A percentile compares a stretch with the other conserved stretches of the same genome.
phyloP scores from a whole-genome alignment of 805 yeast genomes.

The Ogataea philodendri region DNA sequence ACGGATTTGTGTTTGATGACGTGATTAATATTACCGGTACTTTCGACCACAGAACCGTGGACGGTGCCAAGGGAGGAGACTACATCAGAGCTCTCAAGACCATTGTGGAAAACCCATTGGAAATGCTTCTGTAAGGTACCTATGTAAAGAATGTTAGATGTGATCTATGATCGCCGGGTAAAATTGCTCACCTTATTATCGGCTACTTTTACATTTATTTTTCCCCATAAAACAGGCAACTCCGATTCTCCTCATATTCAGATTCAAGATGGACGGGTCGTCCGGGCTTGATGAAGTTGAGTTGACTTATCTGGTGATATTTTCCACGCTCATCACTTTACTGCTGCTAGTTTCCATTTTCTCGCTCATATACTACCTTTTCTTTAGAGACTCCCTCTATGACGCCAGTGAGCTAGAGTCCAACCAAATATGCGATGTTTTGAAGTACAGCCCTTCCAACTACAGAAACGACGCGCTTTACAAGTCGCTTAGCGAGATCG shows the following conservation, averaged over 20 bases:
- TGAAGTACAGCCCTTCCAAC: constrained; percentile 18
- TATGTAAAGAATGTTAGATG: constrained; percentile 10
- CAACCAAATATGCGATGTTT: constrained; percentile 28
- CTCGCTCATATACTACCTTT: constrained; percentile 27
- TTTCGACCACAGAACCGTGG: constrained; percentile 94
- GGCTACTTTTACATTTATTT: neutral
- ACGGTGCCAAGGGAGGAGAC: constrained; percentile 98
- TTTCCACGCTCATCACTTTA: constrained; percentile 29
- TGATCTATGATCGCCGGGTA: constrained; percentile 11
- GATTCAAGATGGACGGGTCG: constrained; percentile 3
- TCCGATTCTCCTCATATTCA: neutral
- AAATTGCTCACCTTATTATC: neutral
- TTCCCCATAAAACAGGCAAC: constrained; percentile 7
- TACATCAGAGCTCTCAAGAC: constrained; percentile 90
- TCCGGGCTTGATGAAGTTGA: constrained; percentile 22
- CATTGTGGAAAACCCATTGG: constrained; percentile 93
- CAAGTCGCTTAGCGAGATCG: constrained; percentile 22
- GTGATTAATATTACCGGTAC: constrained; percentile 92
- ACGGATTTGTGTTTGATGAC: constrained; percentile 90
- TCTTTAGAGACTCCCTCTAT: constrained; percentile 24
- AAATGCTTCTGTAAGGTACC: constrained; percentile 64
- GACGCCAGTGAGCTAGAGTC: constrained; percentile 15
- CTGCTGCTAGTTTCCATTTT: constrained; percentile 26
- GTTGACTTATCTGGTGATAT: constrained; percentile 25
- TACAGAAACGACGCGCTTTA: constrained; percentile 22